Evolutionary conservation across 208 protist genomes (phyloP), one percentile per base, ranked within the genome.

Genomic region (Balamuthia mandrillaris): DNA sequence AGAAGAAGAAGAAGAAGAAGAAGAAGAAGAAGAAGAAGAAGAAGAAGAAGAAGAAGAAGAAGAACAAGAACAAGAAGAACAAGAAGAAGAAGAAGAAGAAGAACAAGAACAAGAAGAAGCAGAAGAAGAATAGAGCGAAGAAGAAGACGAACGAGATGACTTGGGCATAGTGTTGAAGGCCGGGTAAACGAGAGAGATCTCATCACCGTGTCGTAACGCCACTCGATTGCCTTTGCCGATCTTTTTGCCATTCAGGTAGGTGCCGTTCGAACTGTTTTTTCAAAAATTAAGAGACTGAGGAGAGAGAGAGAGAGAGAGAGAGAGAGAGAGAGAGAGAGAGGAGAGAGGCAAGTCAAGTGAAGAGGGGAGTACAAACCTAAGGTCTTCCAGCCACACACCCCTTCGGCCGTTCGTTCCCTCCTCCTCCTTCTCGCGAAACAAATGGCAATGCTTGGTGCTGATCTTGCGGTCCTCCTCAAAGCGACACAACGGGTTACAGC

Each of bases 181-280:
- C 5, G 18, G 3, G 29, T 58, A 7, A 7, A 81, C 74, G 51
- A 81, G 74, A 21, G 74, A 81, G 27, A 81, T 5, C n/a, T 58
- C 35, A 2, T 81, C 49, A 3, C 74, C 74, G 1, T 60, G 49
- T 31, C 3, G 2, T 0, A 81, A 37, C 74, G 0, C 27, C 0
- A 5, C 12, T 18, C 51, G 44, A 2, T 81, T 81, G 47, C 72
- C 72, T 33, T 81, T 81, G 72, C 72, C 72, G 16, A 81, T 27
- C 66, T 81, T 81, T 5, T 14, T 60, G 18, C 72, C 72, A 31
- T 81, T 81, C 47, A 81, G 27, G n/a, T 61, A 81, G 35, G 72
- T 81, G 39, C 72, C 72, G 31, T 81, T 81, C 24, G 72, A 81
- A 33, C 72, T 81, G 49, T 65, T 14, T 27, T 0, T 21, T 65